Evolutionary conservation across 352 stramenopile genomes (phyloP).

Genomic region (Phytophthora palmivora): DNA sequence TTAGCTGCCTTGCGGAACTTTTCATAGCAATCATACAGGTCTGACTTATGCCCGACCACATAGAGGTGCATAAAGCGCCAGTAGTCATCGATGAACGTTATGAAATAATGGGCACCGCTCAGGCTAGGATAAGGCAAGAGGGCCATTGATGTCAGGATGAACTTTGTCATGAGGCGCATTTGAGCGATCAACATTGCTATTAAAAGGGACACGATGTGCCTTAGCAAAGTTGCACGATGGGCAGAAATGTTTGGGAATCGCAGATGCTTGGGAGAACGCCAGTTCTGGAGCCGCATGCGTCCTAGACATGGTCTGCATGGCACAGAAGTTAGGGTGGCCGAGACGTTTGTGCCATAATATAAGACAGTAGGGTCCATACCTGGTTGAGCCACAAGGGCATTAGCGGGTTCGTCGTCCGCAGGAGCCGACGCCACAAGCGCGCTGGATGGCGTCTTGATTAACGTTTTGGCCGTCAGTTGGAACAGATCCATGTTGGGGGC

Average conservation of each 20-base stretch:
- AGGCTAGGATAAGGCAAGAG: conserved; percentile 14
- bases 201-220: not conserved
- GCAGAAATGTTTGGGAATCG: conserved; percentile 11
- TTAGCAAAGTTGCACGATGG: conserved; percentile 10
- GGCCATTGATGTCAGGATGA: too few relatives aligned
- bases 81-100: conserved; percentile 9
- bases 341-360: conserved; percentile 13
- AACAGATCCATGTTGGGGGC: too few relatives aligned
- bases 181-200: too few relatives aligned
- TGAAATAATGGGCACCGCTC: conserved; percentile 9
- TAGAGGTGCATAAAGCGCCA: conserved; percentile 4
- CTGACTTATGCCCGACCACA: not conserved
- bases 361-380: conserved; percentile 12
- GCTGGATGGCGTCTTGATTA: too few relatives aligned
- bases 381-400: conserved; percentile 8
- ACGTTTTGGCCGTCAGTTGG: too few relatives aligned
- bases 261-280: conserved; percentile 5
- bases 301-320: too few relatives aligned
- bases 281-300: conserved; percentile 5
- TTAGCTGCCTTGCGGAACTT: not conserved
- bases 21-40: conserved; percentile 3
- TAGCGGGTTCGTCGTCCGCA: not conserved
- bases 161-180: too few relatives aligned
- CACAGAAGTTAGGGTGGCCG: conserved; percentile 17
- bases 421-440: too few relatives aligned